Base-by-base conservation (phyloP, 78 protist genomes). In the Salpingoeca rosetta region DNA sequence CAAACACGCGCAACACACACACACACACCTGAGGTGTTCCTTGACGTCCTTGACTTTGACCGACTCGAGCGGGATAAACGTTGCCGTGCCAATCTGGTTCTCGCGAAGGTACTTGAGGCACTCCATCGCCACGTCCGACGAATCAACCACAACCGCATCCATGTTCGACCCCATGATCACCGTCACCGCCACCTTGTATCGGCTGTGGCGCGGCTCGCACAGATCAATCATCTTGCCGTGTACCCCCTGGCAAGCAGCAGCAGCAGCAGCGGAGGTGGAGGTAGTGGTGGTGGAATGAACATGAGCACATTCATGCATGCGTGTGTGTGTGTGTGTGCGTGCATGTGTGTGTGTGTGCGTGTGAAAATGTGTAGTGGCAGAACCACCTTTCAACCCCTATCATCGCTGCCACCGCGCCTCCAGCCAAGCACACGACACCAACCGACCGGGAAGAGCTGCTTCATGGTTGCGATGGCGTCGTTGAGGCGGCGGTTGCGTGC, bases 121-220 rank as follows among this genome's bases (percentile, higher is more conserved):
- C 10, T 88, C 92, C 36, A 56, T 43, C 0, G 97, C 95, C 1
- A 95, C 83, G 24, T 39, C 75, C 82, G 94, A 91, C 25, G 84
- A 89, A 56, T 97, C 98, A 0, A 94, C 96, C 11, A 98, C 94
- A 44, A 98, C 86, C 3, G 99, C 97, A 28, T 98, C 97, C 90
- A 91, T 81, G 38, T 36, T 92, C 82, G 79, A 86, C 31, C 99
- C 99, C 86, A 98, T 74, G 25, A 97, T 96, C 37, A 94, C 87
- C 3, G 96, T 87, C 1, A 94, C 74, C 2, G 99, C 99, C 39
- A 82, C 42, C 36, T 84, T 39, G 92, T 94, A 96, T 82, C 89
- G 89, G n/a, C 57, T 43, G 37, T 92, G 77, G n/a, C 90, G 79
- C 17, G 93, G 92, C 72, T 73, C 86, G 86, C 93, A 87, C 38